Percentiles rank a stretch among this genome's conserved stretches.
These are phyloP conservation scores for Malania oleifera DNA, from an alignment of 164 flowering plant genomes.

Conservation along the genomic window DNA sequence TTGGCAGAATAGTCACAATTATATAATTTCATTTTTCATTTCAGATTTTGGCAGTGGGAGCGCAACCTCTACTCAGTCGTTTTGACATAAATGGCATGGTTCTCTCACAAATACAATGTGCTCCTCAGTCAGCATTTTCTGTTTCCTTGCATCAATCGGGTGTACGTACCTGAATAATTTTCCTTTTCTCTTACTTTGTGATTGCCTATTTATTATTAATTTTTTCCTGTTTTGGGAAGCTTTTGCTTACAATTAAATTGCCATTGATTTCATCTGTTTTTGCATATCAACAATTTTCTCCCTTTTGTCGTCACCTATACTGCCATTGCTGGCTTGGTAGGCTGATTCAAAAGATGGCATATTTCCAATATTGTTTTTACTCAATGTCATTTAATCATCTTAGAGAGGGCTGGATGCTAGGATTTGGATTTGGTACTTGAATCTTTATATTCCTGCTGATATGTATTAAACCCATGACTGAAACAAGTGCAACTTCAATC, in stretches of 20 bases:
- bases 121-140: slow-evolving; percentile 87
- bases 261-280: not conserved
- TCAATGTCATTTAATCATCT: too few species aligned
- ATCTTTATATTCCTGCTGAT: too few species aligned
- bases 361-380: too few species aligned
- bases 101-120: slow-evolving; percentile 83
- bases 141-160: slow-evolving; percentile 77
- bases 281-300: not conserved
- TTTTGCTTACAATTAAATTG: not conserved
- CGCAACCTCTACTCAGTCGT: slow-evolving; percentile 69
- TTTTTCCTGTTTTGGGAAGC: not conserved
- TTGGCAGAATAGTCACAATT: too few species aligned
- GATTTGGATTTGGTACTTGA: too few species aligned
- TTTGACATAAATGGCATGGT: slow-evolving; percentile 68
- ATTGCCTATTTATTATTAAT: not conserved
- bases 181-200: not conserved
- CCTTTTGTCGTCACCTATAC: not conserved
- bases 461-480: too few species aligned
- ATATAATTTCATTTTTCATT: not conserved
- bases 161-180: slow-evolving; percentile 39
- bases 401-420: too few species aligned
- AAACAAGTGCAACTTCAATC: too few species aligned
- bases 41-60: slow-evolving; percentile 91
- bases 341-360: too few species aligned
- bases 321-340: too few species aligned